phyloP scores from a whole-genome alignment of 2,329 filamentous ascomycete genomes.

The Cadophora luteo-olivacea region DNA sequence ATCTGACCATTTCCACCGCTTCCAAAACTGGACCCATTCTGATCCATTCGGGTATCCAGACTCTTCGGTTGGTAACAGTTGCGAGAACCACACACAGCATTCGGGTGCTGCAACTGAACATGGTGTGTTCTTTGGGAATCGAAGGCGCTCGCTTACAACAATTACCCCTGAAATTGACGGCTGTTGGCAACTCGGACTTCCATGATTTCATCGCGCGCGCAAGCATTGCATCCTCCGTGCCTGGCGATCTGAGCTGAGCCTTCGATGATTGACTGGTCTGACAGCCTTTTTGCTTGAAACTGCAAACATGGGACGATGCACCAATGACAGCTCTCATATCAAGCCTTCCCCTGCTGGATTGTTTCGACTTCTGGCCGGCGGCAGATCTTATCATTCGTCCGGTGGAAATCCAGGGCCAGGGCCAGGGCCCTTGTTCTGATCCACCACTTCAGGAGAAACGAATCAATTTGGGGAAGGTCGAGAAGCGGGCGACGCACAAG shows the following conservation, averaged over 20 bases:
- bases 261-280: slow-evolving; percentile 16
- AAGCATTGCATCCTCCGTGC: not conserved
- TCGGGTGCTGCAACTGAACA: not conserved
- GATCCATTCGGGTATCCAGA: not conserved
- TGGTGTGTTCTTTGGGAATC: not conserved
- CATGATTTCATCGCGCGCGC: slow-evolving; percentile 16
- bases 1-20: not conserved
- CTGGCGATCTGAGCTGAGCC: slow-evolving; percentile 4
- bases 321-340: slow-evolving; percentile 27
- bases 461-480: slow-evolving; percentile 25
- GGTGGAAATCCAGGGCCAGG: not conserved
- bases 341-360: not conserved
- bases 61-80: not conserved
- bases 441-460: slow-evolving; percentile 19
- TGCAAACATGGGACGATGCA: slow-evolving; percentile 27
- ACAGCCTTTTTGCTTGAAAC: slow-evolving; percentile 29
- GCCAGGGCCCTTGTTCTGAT: not conserved
- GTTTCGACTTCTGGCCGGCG: slow-evolving; percentile 30
- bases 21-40: not conserved
- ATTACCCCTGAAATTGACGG: not conserved
- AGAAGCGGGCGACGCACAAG: slow-evolving; percentile 1
- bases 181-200: not conserved
- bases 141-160: not conserved
- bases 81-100: not conserved
- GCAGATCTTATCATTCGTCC: slow-evolving; percentile 13